Conservation (phyloP, 2,329 filamentous ascomycete species). For the Lecanicillium sp. region DNA sequence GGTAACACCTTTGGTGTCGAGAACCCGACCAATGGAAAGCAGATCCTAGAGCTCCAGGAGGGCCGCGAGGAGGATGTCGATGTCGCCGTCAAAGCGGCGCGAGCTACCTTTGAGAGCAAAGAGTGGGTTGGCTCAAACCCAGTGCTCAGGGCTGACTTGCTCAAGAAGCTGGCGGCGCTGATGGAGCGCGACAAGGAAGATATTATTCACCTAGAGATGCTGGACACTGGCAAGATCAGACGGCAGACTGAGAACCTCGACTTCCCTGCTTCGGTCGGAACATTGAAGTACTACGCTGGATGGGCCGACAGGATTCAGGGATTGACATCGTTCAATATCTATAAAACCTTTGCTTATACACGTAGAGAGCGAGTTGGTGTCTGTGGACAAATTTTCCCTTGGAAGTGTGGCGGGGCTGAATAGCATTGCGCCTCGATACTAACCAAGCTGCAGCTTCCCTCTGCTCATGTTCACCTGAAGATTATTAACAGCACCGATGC, state of each 20-base stretch:
- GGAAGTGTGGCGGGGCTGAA: no score
- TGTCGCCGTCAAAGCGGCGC: slow-evolving; percentile 9
- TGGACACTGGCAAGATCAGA: slow-evolving; percentile 3
- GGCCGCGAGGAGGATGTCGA: slow-evolving; percentile 10
- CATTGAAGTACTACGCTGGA: slow-evolving; percentile 60
- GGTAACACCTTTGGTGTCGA: slow-evolving; percentile 54
- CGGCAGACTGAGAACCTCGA: background rate
- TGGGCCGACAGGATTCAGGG: slow-evolving; percentile 67
- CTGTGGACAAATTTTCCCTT: no score
- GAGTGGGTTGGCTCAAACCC: background rate
- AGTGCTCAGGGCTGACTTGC: slow-evolving; percentile 5
- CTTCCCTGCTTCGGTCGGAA: background rate
- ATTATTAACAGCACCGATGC: slow-evolving; percentile 35
- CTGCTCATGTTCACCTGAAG: no score
- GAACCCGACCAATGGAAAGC: slow-evolving; percentile 5
- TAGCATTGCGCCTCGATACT: no score
- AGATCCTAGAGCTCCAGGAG: background rate
- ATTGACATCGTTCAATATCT: slow-evolving; percentile 63
- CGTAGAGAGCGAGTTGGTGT: no score
- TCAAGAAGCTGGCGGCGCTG: slow-evolving; percentile 2
- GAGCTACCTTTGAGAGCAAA: background rate
- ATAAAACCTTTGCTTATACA: no score
- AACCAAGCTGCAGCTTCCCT: no score
- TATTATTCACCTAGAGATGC: slow-evolving; percentile 1
- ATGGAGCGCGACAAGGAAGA: slow-evolving; percentile 2